phyloP scores from a whole-genome alignment of 495 filamentous ascomycete species.

The Penicillium verhagenii region DNA sequence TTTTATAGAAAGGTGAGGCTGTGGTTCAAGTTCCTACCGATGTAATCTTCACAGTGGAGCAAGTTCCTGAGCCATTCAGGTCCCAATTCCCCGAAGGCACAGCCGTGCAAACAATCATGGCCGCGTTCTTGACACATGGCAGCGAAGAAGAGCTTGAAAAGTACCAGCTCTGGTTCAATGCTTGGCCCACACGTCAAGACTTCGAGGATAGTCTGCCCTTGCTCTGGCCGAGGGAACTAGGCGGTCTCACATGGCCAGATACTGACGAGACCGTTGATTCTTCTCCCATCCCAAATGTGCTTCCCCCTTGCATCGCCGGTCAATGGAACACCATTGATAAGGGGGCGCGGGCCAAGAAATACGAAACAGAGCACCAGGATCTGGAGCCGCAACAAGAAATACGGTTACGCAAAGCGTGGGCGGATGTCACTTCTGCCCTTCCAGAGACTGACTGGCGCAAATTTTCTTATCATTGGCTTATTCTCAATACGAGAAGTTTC shows the following conservation, averaged over 20 bases:
- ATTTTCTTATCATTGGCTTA: constrained; percentile 73
- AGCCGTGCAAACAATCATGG: constrained; percentile 66
- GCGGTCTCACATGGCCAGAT: constrained; percentile 24
- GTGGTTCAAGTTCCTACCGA: constrained; percentile 54
- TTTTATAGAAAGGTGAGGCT: constrained; percentile 19
- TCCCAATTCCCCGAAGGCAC: constrained; percentile 50
- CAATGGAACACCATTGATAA: constrained; percentile 33
- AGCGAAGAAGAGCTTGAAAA: constrained; percentile 28
- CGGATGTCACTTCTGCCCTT: constrained; percentile 49
- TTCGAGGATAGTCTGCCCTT: constrained; percentile 66
- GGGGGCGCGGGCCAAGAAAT: constrained; percentile 19
- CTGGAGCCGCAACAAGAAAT: constrained; percentile 60
- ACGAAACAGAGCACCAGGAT: constrained; percentile 40
- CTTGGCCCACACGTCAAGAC: constrained; percentile 61
- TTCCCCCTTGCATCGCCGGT: constrained; percentile 46
- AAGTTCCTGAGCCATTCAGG: constrained; percentile 48
- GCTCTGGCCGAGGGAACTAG: constrained; percentile 54
- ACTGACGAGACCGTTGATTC: background rate
- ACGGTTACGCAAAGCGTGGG: constrained; percentile 65
- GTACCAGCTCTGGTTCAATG: constrained; percentile 60
- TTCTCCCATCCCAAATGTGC: constrained; percentile 11
- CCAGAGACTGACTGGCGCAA: constrained; percentile 48
- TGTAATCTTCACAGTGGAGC: constrained; percentile 60
- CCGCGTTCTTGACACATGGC: constrained; percentile 63
- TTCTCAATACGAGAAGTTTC: constrained; percentile 82